phyloP scores from a whole-genome alignment of 441 rosid genomes.

The Manihot esculenta region DNA sequence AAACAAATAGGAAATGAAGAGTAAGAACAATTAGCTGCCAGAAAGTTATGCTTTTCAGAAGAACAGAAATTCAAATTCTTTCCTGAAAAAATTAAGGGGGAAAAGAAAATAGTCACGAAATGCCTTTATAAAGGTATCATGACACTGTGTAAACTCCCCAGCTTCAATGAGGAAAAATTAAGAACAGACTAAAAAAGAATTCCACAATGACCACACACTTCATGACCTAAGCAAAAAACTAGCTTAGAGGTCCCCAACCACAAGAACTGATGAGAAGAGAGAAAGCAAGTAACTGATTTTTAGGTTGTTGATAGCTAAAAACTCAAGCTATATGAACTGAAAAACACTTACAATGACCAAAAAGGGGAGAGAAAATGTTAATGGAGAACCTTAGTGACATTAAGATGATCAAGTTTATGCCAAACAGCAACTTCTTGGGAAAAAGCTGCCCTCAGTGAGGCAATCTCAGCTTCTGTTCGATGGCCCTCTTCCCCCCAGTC shows the following conservation, averaged over 20 bases:
- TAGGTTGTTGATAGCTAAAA: too few relatives aligned
- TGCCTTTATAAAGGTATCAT: background rate
- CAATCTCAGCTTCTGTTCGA: slow-evolving; percentile 84
- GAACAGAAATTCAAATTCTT: background rate
- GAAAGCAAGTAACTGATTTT: background rate
- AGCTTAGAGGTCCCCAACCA: background rate
- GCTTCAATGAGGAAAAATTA: background rate
- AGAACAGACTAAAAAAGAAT: background rate
- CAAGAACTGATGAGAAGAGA: background rate
- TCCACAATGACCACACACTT: background rate
- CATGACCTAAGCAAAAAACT: background rate
- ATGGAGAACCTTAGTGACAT: slow-evolving; percentile 83
- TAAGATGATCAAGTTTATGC: slow-evolving; percentile 96
- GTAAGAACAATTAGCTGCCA: background rate
- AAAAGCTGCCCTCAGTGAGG: slow-evolving; percentile 73
- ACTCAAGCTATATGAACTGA: background rate
- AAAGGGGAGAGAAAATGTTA: background rate
- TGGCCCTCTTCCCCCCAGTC: slow-evolving; percentile 99
- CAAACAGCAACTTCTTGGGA: slow-evolving; percentile 94
- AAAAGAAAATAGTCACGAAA: background rate
- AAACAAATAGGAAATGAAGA: background rate
- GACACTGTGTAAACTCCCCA: background rate
- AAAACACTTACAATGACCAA: too few relatives aligned
- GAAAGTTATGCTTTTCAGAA: background rate
- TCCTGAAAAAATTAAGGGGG: background rate